Evolutionary conservation across 2,329 filamentous ascomycete genomes (phyloP).

Genomic region (Polytolypa hystricis): DNA sequence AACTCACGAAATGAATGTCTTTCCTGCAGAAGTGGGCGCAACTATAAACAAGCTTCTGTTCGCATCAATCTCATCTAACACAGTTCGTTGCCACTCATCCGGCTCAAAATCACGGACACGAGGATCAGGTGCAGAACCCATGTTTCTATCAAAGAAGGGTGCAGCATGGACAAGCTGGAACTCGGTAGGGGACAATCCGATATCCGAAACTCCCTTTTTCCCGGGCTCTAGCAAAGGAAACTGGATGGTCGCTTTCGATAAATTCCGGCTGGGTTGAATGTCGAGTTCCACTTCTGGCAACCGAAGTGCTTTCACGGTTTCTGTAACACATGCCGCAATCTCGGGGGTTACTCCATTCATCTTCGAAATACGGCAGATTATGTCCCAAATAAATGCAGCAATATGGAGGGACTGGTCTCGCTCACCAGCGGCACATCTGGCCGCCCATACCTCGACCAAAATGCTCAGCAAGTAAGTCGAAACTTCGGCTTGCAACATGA

Average conservation of each 20-base stretch:
- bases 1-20: slow-evolving; percentile 60
- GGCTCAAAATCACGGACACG: slow-evolving; percentile 58
- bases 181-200: slow-evolving; percentile 37
- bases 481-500: slow-evolving; percentile 35
- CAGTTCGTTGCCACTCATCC: slow-evolving; percentile 64
- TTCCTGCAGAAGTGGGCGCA: slow-evolving; percentile 67
- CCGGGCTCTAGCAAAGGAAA: slow-evolving; percentile 12
- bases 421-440: slow-evolving; percentile 10
- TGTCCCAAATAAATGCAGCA: slow-evolving; percentile 38
- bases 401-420: slow-evolving; percentile 27
- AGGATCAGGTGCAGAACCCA: slow-evolving; percentile 56
- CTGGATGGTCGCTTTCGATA: slow-evolving; percentile 14
- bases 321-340: slow-evolving; percentile 25
- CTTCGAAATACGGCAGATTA: slow-evolving; percentile 27
- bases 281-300: slow-evolving; percentile 18
- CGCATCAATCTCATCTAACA: slow-evolving; percentile 61
- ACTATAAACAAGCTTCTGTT: slow-evolving; percentile 63
- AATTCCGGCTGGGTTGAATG: slow-evolving; percentile 5
- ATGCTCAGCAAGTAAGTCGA: slow-evolving; percentile 22
- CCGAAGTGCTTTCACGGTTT: slow-evolving; percentile 21
- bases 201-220: slow-evolving; percentile 17
- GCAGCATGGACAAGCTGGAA: slow-evolving; percentile 61
- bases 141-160: slow-evolving; percentile 63
- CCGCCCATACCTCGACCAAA: slow-evolving; percentile 14
- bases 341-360: slow-evolving; percentile 32